These are phyloP conservation scores for Talaromyces ruber DNA, from an alignment of 495 filamentous ascomycete species.

Conservation along the genomic window DNA sequence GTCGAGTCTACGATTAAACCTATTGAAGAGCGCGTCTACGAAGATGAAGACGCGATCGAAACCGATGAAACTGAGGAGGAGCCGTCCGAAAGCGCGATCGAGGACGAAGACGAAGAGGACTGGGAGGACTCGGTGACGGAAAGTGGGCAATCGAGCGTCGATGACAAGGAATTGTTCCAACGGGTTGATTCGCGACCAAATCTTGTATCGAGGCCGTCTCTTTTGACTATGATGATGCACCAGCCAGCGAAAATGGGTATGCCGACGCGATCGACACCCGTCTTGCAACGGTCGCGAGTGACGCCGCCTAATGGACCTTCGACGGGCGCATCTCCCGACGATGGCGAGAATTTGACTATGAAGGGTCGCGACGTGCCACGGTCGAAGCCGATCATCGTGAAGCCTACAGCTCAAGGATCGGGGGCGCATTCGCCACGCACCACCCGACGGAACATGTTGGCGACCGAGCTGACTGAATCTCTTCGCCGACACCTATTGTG, in stretches of 20 bases:
- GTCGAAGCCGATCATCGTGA: conserved; percentile 81
- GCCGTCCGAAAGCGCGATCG: conserved; percentile 73
- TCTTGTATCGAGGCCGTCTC: conserved; percentile 74
- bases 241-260: conserved; percentile 44
- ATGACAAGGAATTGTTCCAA: conserved; percentile 73
- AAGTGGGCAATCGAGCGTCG: conserved; percentile 69
- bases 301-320: conserved; percentile 68
- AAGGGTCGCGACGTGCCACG: conserved; percentile 62
- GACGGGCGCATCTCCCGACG: conserved; percentile 61
- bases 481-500: conserved; percentile 71
- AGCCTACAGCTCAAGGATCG: conserved; percentile 41
- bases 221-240: conserved; percentile 85
- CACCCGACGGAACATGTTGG: conserved; percentile 93
- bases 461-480: conserved; percentile 81
- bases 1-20: conserved; percentile 57
- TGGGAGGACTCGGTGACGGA: conserved; percentile 94
- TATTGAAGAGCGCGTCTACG: conserved; percentile 47
- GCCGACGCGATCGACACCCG: conserved; percentile 70
- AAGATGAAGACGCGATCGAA: conserved; percentile 69
- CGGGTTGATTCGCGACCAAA: conserved; percentile 85
- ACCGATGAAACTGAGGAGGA: conserved; percentile 47
- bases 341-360: conserved; percentile 67
- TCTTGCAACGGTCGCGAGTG: conserved; percentile 61
- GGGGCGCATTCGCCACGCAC: conserved; percentile 79
- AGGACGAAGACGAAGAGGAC: conserved; percentile 77